Evolutionary conservation across 495 filamentous ascomycete species (phyloP).

Genomic region (Sphaerosporella brunnea): DNA sequence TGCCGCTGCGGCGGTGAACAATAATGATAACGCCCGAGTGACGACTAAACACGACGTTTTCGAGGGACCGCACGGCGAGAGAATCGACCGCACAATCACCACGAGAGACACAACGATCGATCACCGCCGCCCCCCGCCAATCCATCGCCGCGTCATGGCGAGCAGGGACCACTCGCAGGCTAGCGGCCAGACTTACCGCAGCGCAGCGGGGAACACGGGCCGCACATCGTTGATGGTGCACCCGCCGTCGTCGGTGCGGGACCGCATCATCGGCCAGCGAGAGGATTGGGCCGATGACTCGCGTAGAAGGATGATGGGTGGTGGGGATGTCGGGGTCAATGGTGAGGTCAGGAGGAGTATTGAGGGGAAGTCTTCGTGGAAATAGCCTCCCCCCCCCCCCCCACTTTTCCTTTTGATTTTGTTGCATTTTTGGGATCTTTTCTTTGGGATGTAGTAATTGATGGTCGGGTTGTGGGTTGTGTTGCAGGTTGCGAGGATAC

Average conservation of each 20-base stretch:
- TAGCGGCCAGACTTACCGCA: neutral
- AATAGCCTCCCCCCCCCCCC: too few species aligned
- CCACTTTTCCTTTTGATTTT: too few species aligned
- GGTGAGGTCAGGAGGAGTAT: neutral
- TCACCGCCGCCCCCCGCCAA: neutral
- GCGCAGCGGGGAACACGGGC: neutral
- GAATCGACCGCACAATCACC: neutral
- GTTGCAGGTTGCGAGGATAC: too few species aligned
- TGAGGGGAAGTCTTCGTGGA: too few species aligned
- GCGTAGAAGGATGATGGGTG: neutral
- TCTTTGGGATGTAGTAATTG: too few species aligned
- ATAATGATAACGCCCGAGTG: neutral
- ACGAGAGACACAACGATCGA: neutral
- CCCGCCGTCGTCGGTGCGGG: neutral
- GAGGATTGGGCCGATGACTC: neutral
- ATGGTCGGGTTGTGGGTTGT: too few species aligned
- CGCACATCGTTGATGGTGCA: neutral
- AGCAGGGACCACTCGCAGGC: neutral
- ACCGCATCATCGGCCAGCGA: neutral
- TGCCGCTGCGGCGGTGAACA: neutral
- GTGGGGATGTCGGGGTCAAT: conserved; percentile 3
- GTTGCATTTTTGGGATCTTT: too few species aligned
- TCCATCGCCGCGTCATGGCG: neutral
- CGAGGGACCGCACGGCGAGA: neutral
- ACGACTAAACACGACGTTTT: neutral